Percentiles rank a stretch among this genome's conserved stretches.
Evolutionary conservation across 495 filamentous ascomycete genomes (phyloP).

Genomic region (Trichoderma asperelloides): DNA sequence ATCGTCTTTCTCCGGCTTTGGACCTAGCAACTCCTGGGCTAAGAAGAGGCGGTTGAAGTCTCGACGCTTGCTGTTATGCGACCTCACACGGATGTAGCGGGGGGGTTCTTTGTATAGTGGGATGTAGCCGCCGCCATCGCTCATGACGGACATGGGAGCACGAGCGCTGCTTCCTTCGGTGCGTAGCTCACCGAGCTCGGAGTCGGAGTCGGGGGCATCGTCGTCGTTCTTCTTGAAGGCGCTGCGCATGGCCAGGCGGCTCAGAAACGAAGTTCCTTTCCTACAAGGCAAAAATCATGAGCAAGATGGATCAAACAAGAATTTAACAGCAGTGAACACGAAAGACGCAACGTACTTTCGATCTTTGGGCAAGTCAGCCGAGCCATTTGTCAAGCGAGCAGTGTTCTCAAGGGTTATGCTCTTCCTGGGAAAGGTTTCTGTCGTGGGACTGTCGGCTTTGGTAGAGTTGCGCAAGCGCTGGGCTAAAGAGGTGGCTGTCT

Average conservation of each 20-base stretch:
- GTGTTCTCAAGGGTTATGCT: slow-evolving; percentile 19
- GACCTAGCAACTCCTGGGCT: slow-evolving; percentile 69
- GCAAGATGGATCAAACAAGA: slow-evolving; percentile 8
- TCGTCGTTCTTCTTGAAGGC: slow-evolving; percentile 61
- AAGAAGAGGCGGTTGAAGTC: slow-evolving; percentile 84
- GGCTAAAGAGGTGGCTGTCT: slow-evolving; percentile 35
- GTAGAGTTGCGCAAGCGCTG: slow-evolving; percentile 53
- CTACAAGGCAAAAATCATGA: slow-evolving; percentile 30
- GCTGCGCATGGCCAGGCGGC: slow-evolving; percentile 67
- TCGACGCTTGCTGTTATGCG: slow-evolving; percentile 72
- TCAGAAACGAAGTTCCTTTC: slow-evolving; percentile 86
- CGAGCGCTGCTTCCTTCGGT: slow-evolving; percentile 73
- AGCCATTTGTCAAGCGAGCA: neutral
- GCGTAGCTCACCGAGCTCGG: slow-evolving; percentile 59
- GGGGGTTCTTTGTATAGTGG: slow-evolving; percentile 85
- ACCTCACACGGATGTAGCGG: slow-evolving; percentile 76
- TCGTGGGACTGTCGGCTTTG: slow-evolving; percentile 41
- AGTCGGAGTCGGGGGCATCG: slow-evolving; percentile 57
- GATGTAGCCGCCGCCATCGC: slow-evolving; percentile 59
- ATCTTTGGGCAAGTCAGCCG: slow-evolving; percentile 35
- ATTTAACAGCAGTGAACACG: too few species aligned
- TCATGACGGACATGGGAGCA: slow-evolving; percentile 69
- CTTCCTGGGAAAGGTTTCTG: slow-evolving; percentile 20
- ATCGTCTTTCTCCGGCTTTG: slow-evolving; percentile 14
- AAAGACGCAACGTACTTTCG: slow-evolving; percentile 47